Evolutionary conservation across 768 basidiomycete species (phyloP), one percentile per base, ranked within the genome.

Genomic region (Omphalotus guepiniiformis): DNA sequence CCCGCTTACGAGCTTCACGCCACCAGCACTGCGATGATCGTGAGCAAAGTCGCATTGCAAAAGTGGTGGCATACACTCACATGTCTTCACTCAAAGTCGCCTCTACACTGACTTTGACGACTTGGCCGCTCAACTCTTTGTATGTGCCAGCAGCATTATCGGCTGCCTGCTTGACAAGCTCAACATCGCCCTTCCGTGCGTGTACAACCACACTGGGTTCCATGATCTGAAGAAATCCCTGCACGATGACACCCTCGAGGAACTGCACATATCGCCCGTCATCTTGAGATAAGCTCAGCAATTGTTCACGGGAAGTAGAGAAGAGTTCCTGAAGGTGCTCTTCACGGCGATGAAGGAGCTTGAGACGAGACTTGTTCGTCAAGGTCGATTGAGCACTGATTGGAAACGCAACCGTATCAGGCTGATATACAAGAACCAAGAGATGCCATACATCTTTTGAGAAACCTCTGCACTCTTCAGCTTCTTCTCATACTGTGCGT

Each of bases 301-400:
- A 73, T 37, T 79, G 69, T 34, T 70, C 66, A 42, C 90, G 82
- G 1, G 93, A 80, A 2, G 80, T 74, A 6, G 76, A 67, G 66
- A 99, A 97, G 52, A 97, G 80, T 49, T 90, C 84, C 59, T 95
- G 90, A 5, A 97, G 71, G 43, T 93, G 83, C 62, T 96, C 92
- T 66, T 97, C 95, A 40, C 94, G 83, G 49, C 85, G 82, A 62
- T 94, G 88, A 8, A 98, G 80, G 25, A 98, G 78, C 61, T 78
- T 83, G 56, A 99, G 78, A 28, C 96, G 90, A 12, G 94, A 93
- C 61, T 91, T 93, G 77, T 98, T 99, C 55, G 93, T 96, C 52
- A 95, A 76, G 21, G 90, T 97, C 5, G 95, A 98, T 63, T 95
- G 90, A 6, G 93, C 84, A 55, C 95, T 98, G 22, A 99, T 94